Conservation (phyloP, 345 rosid genomes). For the Orychophragmus violaceus region DNA sequence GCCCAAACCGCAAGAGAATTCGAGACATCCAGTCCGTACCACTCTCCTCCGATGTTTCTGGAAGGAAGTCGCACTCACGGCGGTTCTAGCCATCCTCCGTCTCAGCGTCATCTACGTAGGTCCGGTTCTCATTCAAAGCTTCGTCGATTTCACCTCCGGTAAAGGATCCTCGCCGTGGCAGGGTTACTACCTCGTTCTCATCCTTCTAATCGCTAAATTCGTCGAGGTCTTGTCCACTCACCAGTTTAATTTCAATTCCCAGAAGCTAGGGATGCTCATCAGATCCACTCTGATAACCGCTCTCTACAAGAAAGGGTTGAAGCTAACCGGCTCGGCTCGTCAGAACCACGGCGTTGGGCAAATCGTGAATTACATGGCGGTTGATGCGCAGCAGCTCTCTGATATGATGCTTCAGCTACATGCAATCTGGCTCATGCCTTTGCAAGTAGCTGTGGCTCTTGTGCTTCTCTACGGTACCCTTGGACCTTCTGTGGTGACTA, state of each 20-base stretch:
- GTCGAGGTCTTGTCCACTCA: constrained; percentile 70
- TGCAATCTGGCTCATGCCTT: constrained; percentile 87
- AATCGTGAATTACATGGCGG: constrained; percentile 99
- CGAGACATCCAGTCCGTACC: constrained; percentile 60
- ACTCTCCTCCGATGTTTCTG: constrained; percentile 75
- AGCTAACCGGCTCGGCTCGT: constrained; percentile 74
- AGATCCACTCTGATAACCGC: constrained; percentile 78
- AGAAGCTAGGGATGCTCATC: constrained; percentile 91
- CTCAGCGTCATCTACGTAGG: constrained; percentile 86
- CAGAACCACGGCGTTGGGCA: constrained; percentile 95
- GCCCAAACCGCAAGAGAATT: constrained; percentile 73
- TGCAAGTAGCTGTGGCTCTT: constrained; percentile 66
- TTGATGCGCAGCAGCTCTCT: constrained; percentile 94
- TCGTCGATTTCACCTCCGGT: constrained; percentile 74
- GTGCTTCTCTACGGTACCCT: constrained; percentile 59
- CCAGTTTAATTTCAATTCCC: constrained; percentile 87
- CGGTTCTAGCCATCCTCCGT: constrained; percentile 61
- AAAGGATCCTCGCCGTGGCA: constrained; percentile 56
- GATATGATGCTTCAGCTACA: constrained; percentile 97
- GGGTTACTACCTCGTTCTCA: constrained; percentile 76
- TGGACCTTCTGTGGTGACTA: constrained; percentile 51
- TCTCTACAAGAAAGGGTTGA: constrained; percentile 70
- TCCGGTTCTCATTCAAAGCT: constrained; percentile 75
- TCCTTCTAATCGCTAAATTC: constrained; percentile 67
- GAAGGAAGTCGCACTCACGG: constrained; percentile 71